These are phyloP conservation scores for Trypanosoma boissoni DNA, from an alignment of 208 protist species.

Conservation along the genomic window DNA sequence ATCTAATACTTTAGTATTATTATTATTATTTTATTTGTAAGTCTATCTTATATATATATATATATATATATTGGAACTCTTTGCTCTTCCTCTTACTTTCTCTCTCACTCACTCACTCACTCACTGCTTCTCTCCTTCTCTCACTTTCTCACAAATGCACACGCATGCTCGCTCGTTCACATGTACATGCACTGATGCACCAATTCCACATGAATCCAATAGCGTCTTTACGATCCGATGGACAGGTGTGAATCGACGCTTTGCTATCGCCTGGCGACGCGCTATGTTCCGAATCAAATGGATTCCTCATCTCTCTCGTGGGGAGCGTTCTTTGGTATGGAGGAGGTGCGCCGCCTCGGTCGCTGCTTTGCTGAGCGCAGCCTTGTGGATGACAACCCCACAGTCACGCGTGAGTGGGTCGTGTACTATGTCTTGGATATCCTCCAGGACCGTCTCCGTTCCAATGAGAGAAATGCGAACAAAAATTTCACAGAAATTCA, in stretches of 20 bases:
- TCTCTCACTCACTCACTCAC: too few relatives aligned
- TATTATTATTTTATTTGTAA: too few relatives aligned
- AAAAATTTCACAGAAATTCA: neutral
- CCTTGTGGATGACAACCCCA: slow-evolving; percentile 36
- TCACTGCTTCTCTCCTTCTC: too few relatives aligned
- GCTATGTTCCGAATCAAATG: slow-evolving; percentile 74
- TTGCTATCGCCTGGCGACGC: slow-evolving; percentile 49
- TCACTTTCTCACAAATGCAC: too few relatives aligned
- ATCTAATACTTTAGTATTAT: too few relatives aligned
- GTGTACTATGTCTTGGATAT: slow-evolving; percentile 46
- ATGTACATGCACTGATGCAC: too few relatives aligned
- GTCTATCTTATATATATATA: too few relatives aligned
- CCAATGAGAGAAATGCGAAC: neutral
- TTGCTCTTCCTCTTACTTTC: too few relatives aligned
- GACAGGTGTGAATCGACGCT: slow-evolving; percentile 14
- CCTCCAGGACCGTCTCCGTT: slow-evolving; percentile 14
- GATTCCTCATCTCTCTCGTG: slow-evolving; percentile 61
- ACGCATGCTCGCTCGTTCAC: too few relatives aligned
- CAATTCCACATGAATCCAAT: too few relatives aligned
- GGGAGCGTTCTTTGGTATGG: slow-evolving; percentile 38
- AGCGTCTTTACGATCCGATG: neutral
- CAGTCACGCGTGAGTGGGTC: slow-evolving; percentile 66
- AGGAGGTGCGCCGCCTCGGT: slow-evolving; percentile 34
- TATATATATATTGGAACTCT: too few relatives aligned
- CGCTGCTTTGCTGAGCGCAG: slow-evolving; percentile 9